A percentile compares a stretch with the other conserved stretches of the same genome.
Evolutionary conservation across 139 green algal species (phyloP).

Genomic region (Coccomyxa sp.): DNA sequence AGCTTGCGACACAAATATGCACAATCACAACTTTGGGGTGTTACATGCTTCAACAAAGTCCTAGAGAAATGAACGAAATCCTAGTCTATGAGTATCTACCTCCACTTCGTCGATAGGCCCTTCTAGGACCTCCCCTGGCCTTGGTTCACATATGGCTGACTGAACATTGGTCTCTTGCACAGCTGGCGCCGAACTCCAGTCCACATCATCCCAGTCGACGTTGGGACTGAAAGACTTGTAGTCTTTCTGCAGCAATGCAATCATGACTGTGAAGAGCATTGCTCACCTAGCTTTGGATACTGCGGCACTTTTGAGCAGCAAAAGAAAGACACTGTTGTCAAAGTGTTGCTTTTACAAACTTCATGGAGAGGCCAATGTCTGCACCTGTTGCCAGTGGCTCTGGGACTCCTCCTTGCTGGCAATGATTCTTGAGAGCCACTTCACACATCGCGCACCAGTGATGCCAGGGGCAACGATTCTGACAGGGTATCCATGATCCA

Average conservation of each 20-base stretch:
- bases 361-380: background rate
- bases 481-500: slow-evolving; percentile 79
- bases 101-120: background rate
- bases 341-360: background rate
- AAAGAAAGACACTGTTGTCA: background rate
- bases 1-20: no score
- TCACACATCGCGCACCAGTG: slow-evolving; percentile 70
- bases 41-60: no score
- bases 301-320: background rate
- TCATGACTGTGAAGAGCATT: background rate
- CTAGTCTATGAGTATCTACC: background rate
- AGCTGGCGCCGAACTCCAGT: slow-evolving; percentile 62
- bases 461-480: slow-evolving; percentile 71
- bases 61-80: background rate
- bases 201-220: slow-evolving; percentile 79
- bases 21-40: no score
- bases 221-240: slow-evolving; percentile 86
- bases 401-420: slow-evolving; percentile 49
- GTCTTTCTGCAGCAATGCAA: slow-evolving; percentile 54
- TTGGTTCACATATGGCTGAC: slow-evolving; percentile 66
- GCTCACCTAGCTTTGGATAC: background rate
- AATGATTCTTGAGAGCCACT: slow-evolving; percentile 71
- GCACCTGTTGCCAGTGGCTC: slow-evolving; percentile 67
- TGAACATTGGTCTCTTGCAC: slow-evolving; percentile 72
- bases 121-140: background rate